Evolutionary conservation across 768 basidiomycete species (phyloP), one percentile per base, ranked within the genome.

Genomic region (Suillus bovinus): DNA sequence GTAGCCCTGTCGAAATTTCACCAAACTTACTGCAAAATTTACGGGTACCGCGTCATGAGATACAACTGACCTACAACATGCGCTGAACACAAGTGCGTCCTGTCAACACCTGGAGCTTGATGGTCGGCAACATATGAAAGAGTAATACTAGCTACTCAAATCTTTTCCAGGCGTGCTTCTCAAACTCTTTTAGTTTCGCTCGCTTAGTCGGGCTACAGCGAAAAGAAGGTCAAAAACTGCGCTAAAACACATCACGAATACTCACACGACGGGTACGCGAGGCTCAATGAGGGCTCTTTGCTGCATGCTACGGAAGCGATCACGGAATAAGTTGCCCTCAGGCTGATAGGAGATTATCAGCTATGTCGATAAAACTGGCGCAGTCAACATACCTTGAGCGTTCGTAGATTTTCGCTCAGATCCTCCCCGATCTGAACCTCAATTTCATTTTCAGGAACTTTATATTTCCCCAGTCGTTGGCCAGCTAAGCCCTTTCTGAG

Each of bases 341-440:
- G 93, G 92, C 94, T 96, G 63, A 36, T 57, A 24, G 55, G n/a
- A 64, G 4, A 16, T 42, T 31, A 53, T 42, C 20, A 49, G 47
- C 29, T 14, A 14, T 29, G 42, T 31, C 6, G 33, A 47, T 10
- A 13, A 52, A 17, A 33, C 13, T 10, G 42, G 16, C 14, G 53
- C 17, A 29, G 22, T 38, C 49, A 22, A 76, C 83, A 47, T 58
- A 92, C 94, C 87, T 94, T 94, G 69, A 98, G 76, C 44, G 80
- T 87, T 61, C 95, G 80, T 68, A 96, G 76, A 69, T 81, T 94
- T 76, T 97, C 95, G 61, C 84, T 90, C 55, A 97, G 74, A 70
- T 97, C 93, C 65, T 96, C 95, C 2, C 93, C 93, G 0, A 96
- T 81, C 75, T 97, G 95, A 17, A 98, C 94, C 50, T 89, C 91